phyloP scores from a whole-genome alignment of 2,329 filamentous ascomycete genomes.

The Pseudogymnoascus sp. region DNA sequence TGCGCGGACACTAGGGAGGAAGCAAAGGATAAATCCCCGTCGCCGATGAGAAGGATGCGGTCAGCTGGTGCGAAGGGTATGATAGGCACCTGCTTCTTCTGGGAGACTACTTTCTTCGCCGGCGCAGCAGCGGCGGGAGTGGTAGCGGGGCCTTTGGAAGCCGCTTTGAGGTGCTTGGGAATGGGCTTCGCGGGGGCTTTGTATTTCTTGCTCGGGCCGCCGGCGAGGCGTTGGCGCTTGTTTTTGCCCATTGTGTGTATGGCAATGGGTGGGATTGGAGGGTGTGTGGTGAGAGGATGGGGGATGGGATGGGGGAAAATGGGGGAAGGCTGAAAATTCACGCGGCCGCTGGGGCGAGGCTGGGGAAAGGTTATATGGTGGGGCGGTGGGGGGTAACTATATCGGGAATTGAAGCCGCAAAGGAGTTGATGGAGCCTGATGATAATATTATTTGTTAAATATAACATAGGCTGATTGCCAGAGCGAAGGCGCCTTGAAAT shows the following conservation, averaged over 20 bases:
- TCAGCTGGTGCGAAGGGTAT: conserved; percentile 62
- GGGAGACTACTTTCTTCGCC: conserved; percentile 1
- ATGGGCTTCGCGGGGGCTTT: conserved; percentile 11
- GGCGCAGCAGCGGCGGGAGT: conserved; percentile 7
- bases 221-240: conserved; percentile 17
- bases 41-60: conserved; percentile 66
- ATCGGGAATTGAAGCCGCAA: not conserved
- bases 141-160: not conserved
- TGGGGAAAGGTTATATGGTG: not conserved
- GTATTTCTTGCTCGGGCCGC: conserved; percentile 13
- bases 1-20: conserved; percentile 58
- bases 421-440: not conserved
- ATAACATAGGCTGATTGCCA: not conserved
- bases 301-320: not conserved
- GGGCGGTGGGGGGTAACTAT: not conserved
- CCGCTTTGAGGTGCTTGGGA: conserved; percentile 11
- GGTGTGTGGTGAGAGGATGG: not conserved
- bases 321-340: conserved; percentile 6
- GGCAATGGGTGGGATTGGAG: not conserved
- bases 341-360: conserved; percentile 2
- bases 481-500: not conserved
- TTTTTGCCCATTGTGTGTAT: conserved; percentile 22
- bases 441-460: not conserved
- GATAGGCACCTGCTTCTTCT: conserved; percentile 31
- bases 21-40: conserved; percentile 75